phyloP scores from a whole-genome alignment of 306 rosid species.

The Prunus armeniaca region DNA sequence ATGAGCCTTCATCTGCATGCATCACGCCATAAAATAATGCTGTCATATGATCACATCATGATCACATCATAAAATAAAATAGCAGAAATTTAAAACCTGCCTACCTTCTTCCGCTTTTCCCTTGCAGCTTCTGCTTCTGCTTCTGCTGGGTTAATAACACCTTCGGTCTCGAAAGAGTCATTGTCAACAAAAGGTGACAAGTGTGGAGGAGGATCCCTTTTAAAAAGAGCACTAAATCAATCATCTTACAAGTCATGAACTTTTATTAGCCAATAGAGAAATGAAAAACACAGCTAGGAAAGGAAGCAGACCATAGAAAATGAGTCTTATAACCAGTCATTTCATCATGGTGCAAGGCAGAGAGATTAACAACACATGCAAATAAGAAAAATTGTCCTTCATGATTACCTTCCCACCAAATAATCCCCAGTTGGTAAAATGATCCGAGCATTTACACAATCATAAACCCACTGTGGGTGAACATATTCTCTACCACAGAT shows the following conservation, averaged over 20 bases:
- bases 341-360: too few relatives aligned
- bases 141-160: conserved; percentile 67
- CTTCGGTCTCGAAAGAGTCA: conserved; percentile 80
- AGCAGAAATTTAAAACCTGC: background rate
- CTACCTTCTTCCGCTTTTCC: conserved; percentile 58
- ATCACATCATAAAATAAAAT: background rate
- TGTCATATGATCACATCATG: background rate
- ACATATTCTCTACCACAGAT: conserved; percentile 76
- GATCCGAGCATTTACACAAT: conserved; percentile 70
- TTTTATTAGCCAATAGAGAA: background rate
- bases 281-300: too few relatives aligned
- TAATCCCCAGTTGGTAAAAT: conserved; percentile 73
- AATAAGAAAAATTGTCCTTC: background rate
- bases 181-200: conserved; percentile 87
- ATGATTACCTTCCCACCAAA: conserved; percentile 75
- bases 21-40: background rate
- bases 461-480: conserved; percentile 97
- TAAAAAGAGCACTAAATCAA: conserved; percentile 5
- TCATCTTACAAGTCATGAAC: background rate
- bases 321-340: too few relatives aligned
- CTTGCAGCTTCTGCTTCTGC: conserved; percentile 86
- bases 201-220: conserved; percentile 88
- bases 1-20: conserved; percentile 61
- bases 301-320: too few relatives aligned
- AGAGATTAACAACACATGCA: too few relatives aligned